phyloP scores from a whole-genome alignment of 331 rosid species.

The Malus hybrid region DNA sequence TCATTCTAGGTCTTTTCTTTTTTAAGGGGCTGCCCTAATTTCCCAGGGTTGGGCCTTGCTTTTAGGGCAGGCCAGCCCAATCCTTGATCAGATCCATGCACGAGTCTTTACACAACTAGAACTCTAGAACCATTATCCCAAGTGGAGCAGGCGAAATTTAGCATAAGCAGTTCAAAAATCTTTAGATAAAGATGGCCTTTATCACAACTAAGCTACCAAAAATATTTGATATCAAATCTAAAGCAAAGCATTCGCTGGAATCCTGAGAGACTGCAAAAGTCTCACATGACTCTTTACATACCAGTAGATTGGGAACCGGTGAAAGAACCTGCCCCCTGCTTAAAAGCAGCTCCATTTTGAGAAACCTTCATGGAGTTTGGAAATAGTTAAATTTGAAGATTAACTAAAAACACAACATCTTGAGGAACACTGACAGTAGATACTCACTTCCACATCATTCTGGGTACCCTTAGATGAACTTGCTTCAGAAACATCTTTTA shows the following conservation, averaged over 20 bases:
- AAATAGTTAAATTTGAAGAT: constrained; percentile 8
- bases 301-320: constrained; percentile 51
- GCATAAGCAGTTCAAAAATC: neutral
- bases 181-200: neutral
- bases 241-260: neutral
- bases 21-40: neutral
- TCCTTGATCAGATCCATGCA: neutral
- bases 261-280: constrained; percentile 1
- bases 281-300: constrained; percentile 34
- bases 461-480: constrained; percentile 34
- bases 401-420: constrained; percentile 6
- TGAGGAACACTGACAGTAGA: neutral
- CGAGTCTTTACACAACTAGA: neutral
- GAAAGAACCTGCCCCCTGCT: constrained; percentile 38
- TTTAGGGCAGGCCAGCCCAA: neutral
- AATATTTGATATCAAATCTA: neutral
- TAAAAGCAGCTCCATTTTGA: constrained; percentile 72
- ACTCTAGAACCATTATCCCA: neutral
- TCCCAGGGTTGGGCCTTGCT: neutral
- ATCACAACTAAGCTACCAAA: neutral
- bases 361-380: constrained; percentile 40
- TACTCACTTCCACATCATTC: constrained; percentile 44
- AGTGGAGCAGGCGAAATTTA: neutral
- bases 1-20: neutral
- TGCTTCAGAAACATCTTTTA: constrained; percentile 42